Evolutionary conservation across 2,329 filamentous ascomycete genomes (phyloP), one percentile per base, ranked within the genome.

Genomic region (Sphaerulina populicola): DNA sequence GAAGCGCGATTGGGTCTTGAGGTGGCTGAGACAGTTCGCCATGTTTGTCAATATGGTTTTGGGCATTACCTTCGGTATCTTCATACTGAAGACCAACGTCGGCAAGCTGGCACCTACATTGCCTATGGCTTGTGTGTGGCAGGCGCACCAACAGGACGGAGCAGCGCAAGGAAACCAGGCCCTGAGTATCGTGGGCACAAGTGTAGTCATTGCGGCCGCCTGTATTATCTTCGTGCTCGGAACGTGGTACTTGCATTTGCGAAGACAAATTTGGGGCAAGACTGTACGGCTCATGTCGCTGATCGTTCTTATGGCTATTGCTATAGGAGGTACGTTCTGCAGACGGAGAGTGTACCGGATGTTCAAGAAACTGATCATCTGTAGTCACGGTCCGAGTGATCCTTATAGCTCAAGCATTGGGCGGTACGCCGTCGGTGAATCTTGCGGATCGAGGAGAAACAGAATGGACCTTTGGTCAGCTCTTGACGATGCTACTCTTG

Each of bases 41-140:
- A 85, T 85, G 80, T 74, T 84, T 53, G 72, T 79, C 54, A 85
- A 83, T 66, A 68, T 85, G 54, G 73, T 72, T 0, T 72, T 85
- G 11, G 79, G 77, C 4, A 76, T 76, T 46, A 68, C 78, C 3
- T 76, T 73, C 31, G 78, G 80, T 6, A 65, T 80, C 12, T 80
- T 79, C 58, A 73, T 83, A 38, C 69, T 83, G 18, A 72, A 75
- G 58, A 73, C 71, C 14, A 78, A 83, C 8, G 66, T 73, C 46
- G 74, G 73, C 51, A 73, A 58, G 12, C 64, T 83, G 54, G 65
- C 73, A 54, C 69, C 71, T 4, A 77, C 77, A 0, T 65, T 84
- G 30, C 80, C 82, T 0, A 77, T 85, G 45, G 74, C 71, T 0
- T 85, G 82, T 62, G 80, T 79, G 0, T 83, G 78, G 79, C 60